Conservation (phyloP, 2,329 filamentous ascomycete species). For the Trichoderma oligosporum region DNA sequence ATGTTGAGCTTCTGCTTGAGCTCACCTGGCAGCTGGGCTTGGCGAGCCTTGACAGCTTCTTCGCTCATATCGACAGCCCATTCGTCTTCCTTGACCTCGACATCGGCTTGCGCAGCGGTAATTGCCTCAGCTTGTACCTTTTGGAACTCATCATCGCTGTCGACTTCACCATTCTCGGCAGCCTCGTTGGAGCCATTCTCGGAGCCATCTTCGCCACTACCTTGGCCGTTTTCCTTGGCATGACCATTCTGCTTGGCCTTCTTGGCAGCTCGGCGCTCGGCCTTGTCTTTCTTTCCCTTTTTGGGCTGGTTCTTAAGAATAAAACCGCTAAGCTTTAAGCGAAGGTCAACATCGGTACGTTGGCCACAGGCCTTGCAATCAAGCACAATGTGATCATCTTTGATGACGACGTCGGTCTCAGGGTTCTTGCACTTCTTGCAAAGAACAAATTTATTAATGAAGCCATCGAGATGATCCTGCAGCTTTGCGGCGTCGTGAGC, state of each 20-base stretch:
- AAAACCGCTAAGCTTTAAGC: constrained; percentile 94
- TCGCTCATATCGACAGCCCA: constrained; percentile 98
- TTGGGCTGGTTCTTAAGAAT: constrained; percentile 92
- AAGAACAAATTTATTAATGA: constrained; percentile 97
- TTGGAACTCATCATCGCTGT: constrained; percentile 89
- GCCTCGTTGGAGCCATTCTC: constrained; percentile 49
- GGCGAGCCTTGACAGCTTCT: constrained; percentile 90
- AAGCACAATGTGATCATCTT: constrained; percentile 84
- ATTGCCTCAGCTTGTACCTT: constrained; percentile 68
- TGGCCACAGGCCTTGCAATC: constrained; percentile 99
- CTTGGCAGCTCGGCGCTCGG: constrained; percentile 83
- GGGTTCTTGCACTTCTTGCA: constrained; percentile 99
- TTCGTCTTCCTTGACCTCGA: constrained; percentile 74
- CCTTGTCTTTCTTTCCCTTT: constrained; percentile 98
- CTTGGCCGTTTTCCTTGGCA: constrained; percentile 52
- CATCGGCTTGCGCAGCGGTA: constrained; percentile 47
- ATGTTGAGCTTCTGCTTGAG: constrained; percentile 89
- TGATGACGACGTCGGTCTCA: constrained; percentile 93
- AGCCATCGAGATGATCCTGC: constrained; percentile 96
- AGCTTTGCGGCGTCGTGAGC: constrained; percentile 93
- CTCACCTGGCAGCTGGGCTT: constrained; percentile 87
- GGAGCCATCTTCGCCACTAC: constrained; percentile 54
- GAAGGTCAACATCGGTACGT: constrained; percentile 84
- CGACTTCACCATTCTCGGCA: constrained; percentile 59
- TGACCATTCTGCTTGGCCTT: constrained; percentile 77